Conservation (phyloP, 495 filamentous ascomycete species). For the Tuber magnatum region DNA sequence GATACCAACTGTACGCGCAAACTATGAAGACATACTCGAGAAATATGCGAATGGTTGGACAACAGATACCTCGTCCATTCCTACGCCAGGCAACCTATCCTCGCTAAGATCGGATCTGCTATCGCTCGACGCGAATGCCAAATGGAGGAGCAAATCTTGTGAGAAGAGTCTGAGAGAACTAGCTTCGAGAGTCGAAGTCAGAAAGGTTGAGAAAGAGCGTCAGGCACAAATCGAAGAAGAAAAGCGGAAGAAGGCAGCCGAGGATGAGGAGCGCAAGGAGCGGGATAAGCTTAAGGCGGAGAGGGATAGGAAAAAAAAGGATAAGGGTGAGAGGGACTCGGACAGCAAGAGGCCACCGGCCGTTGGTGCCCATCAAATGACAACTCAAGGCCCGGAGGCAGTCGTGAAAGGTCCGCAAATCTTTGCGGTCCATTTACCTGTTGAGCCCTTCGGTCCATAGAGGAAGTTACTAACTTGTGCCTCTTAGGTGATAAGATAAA, state of each 20-base stretch:
- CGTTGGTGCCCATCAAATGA: conserved; percentile 58
- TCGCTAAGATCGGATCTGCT: conserved; percentile 57
- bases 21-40: conserved; percentile 69
- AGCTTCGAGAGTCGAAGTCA: conserved; percentile 42
- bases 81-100: conserved; percentile 66
- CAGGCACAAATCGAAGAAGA: conserved; percentile 46
- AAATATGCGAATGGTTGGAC: conserved; percentile 46
- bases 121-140: conserved; percentile 26
- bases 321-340: conserved; percentile 47
- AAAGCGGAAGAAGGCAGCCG: conserved; percentile 49
- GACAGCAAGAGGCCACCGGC: conserved; percentile 51
- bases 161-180: conserved; percentile 29
- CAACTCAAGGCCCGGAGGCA: conserved; percentile 61
- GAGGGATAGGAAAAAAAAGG: conserved; percentile 53
- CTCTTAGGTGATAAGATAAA: conserved; percentile 44
- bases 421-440: conserved; percentile 3
- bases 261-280: conserved; percentile 49
- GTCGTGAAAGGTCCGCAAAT: conserved; percentile 48
- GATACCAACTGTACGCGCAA: conserved; percentile 49
- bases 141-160: conserved; percentile 13
- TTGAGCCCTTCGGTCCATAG: conserved; percentile 32
- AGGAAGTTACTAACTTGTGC: neutral
- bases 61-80: conserved; percentile 55
- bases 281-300: conserved; percentile 50
- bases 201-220: conserved; percentile 41